phyloP scores from a whole-genome alignment of 1,284 basidiomycete species.

The Coniophora puteana region DNA sequence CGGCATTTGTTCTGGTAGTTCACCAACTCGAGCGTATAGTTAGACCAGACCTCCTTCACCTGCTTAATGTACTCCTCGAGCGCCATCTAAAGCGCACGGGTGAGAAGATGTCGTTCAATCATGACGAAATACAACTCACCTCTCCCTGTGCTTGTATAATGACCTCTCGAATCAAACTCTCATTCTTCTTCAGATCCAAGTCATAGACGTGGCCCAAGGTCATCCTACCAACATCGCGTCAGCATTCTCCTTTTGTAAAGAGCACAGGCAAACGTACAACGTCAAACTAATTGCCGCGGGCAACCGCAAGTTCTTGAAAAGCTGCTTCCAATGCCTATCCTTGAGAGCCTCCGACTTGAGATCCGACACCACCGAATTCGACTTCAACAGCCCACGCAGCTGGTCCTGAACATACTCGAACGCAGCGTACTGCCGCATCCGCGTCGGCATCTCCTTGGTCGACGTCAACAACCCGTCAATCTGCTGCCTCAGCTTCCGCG shows the following conservation, averaged over 20 bases:
- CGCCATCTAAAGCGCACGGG: slow-evolving; percentile 62
- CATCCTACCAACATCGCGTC: slow-evolving; percentile 52
- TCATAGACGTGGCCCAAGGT: slow-evolving; percentile 98
- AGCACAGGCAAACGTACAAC: slow-evolving; percentile 44
- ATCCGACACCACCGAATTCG: slow-evolving; percentile 86
- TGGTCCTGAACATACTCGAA: slow-evolving; percentile 98
- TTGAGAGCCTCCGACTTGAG: slow-evolving; percentile 97
- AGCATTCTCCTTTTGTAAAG: slow-evolving; percentile 1
- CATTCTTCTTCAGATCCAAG: slow-evolving; percentile 93
- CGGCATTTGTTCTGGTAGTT: slow-evolving; percentile 99
- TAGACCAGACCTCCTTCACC: slow-evolving; percentile 97
- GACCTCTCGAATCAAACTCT: slow-evolving; percentile 87
- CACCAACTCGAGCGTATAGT: slow-evolving; percentile 92
- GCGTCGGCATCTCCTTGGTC: slow-evolving; percentile 97
- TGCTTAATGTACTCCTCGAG: slow-evolving; percentile 93
- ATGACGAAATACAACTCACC: slow-evolving; percentile 36
- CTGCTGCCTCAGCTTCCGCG: slow-evolving; percentile 92
- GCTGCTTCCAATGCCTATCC: slow-evolving; percentile 97
- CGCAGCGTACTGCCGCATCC: slow-evolving; percentile 98
- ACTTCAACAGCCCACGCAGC: slow-evolving; percentile 83
- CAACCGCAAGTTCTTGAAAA: slow-evolving; percentile 87
- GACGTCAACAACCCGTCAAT: slow-evolving; percentile 86
- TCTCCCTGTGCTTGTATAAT: slow-evolving; percentile 98
- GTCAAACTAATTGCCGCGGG: slow-evolving; percentile 63
- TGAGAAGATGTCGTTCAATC: slow-evolving; percentile 2